Base-by-base conservation (phyloP, 2,329 filamentous ascomycete species). In the Beauveria brongniartii region DNA sequence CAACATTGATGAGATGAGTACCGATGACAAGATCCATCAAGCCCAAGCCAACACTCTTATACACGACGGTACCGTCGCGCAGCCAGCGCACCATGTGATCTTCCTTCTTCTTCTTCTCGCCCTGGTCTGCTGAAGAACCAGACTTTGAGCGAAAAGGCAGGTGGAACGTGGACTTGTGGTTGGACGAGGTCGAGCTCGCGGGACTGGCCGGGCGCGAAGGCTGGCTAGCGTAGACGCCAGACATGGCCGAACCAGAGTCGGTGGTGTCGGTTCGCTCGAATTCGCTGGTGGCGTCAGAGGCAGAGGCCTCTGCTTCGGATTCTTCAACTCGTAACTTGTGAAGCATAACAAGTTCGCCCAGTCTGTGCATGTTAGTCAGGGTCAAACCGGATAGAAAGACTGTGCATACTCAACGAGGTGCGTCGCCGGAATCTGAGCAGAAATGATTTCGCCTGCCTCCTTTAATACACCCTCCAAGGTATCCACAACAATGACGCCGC, bases 391-490 rank as follows among this genome's bases (percentile, higher is more conserved):
- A 10, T 9, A 57, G 26, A 46, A 24, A 14, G 28, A 26, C 6
- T 24, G 22, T 6, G 77, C 81, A 73, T 70, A 84, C 82, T 97
- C 93, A 0, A 96, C 90, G 3, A 97, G 81, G 67, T 95, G 88
- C 51, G 85, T 81, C 0, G 90, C 86, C 24, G 80, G 79, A 30
- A 97, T 77, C 0, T 85, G 86, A 0, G 91, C 90, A 65, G 91
- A 84, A 10, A 95, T 88, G 53, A 97, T 79, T 76, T 97, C 93
- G 0, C 93, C 93, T 0, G 92, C 89, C 70, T 96, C 91, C 67
- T 87, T 86, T 48, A 96, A 72, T 51, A 88, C 92, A 0, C 89
- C 90, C 30, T 91, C 87, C 0, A 96, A 78, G 10, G 88, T 92
- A 69, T 91, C 89, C 5, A 91, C 89, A 5, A 90, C 80, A 28